Evolutionary conservation across 1,284 basidiomycete species (phyloP), one percentile per base, ranked within the genome.

Genomic region (Marasmius fiardii): DNA sequence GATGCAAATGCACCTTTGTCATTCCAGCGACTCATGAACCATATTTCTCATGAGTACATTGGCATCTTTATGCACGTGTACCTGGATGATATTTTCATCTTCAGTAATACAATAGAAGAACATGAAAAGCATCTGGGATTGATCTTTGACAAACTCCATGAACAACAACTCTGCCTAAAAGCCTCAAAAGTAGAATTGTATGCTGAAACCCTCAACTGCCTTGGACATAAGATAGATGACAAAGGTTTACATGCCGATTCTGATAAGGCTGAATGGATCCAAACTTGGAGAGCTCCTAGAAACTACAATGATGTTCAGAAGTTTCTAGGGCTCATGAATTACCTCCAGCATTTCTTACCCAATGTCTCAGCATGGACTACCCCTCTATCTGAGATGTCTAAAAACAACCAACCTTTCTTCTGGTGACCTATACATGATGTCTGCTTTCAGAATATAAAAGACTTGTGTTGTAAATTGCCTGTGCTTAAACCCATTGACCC

Each of bases 161-260:
- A 52, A 2, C 60, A 62, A 56, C n/a, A n/a, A n/a, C n/a, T n/a
- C n/a, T n/a, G n/a, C n/a, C n/a, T n/a, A n/a, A n/a, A n/a, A n/a
- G n/a, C 53, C 5, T 57, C 62, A 45, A 75, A 74, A 57, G 65
- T 63, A n/a, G 59, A 71, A 7, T 53, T 75, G 2, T 73, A 72
- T 50, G 54, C 65, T 0, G 53, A 60, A 1, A 48, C 56, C 20
- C 43, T 73, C 0, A 64, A 71, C 20, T 70, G 69, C 51, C 58
- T 72, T 0, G 68, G 71, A 2, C 65, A 71, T 47, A 54, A 67
- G 0, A 68, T 72, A 3, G 60, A 67, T 23, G 53, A 65, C 12
- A 37, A 58, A 1, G 68, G 69, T 0, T 59, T 69, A 5, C 60
- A 61, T 23, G 60, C 63, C 7, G 65, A 70, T 45, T 34, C 55